Percentiles rank a stretch among this genome's conserved stretches.
Conservation (phyloP, 1,284 basidiomycete genomes). For the Fomitopsis palustris region DNA sequence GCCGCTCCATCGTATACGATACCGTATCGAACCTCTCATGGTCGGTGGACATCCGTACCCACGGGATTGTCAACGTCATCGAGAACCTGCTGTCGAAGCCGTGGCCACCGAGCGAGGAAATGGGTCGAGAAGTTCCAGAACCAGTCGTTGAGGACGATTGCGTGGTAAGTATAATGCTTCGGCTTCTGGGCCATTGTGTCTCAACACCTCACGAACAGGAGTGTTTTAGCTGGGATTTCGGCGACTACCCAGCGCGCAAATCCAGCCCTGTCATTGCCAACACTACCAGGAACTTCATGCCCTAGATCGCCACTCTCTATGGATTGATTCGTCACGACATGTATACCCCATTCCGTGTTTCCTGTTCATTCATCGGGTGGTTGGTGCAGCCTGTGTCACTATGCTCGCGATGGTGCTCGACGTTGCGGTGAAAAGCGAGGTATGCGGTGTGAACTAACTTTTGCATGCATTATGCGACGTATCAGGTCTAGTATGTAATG, state of each 20-base stretch:
- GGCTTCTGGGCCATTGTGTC: too few species aligned
- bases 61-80: conserved; percentile 82
- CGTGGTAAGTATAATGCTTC: conserved; percentile 42
- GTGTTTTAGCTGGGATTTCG: conserved; percentile 74
- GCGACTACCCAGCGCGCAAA: conserved; percentile 33
- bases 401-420: too few species aligned
- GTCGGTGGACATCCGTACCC: conserved; percentile 78
- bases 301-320: too few species aligned
- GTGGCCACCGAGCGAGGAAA: conserved; percentile 63
- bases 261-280: neutral
- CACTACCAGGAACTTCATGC: too few species aligned
- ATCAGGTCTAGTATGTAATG: neutral
- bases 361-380: too few species aligned
- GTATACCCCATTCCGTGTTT: too few species aligned
- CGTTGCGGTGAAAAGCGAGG: too few species aligned
- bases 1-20: conserved; percentile 85
- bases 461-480: neutral
- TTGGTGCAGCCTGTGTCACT: too few species aligned
- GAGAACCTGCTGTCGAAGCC: conserved; percentile 72
- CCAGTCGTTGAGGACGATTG: conserved; percentile 52
- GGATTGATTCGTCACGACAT: too few species aligned
- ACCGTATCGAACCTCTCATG: conserved; percentile 85
- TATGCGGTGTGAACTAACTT: too few species aligned
- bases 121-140: conserved; percentile 59
- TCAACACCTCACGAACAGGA: conserved; percentile 40